Evolutionary conservation across 2,329 filamentous ascomycete species (phyloP).

Genomic region (Didymella exigua): DNA sequence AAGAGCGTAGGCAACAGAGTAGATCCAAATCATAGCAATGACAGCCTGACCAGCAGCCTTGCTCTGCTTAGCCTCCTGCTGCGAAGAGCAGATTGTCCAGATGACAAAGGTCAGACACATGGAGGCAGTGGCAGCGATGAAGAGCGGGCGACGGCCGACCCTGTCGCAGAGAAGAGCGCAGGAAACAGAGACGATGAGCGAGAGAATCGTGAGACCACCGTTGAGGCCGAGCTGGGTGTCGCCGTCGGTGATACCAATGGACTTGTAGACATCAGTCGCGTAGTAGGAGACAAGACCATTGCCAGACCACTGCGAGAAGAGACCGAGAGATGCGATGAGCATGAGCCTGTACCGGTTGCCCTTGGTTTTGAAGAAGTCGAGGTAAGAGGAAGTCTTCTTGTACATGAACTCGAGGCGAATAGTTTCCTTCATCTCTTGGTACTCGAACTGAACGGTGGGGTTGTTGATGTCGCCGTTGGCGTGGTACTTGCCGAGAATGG

Average conservation of each 20-base stretch:
- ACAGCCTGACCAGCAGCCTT: constrained; percentile 53
- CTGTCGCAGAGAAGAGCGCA: constrained; percentile 63
- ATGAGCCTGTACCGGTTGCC: constrained; percentile 69
- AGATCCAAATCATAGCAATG: constrained; percentile 59
- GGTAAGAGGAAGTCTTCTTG: constrained; percentile 58
- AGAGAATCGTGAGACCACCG: constrained; percentile 64
- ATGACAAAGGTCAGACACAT: constrained; percentile 45
- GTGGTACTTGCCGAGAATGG: constrained; percentile 67
- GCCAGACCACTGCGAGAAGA: constrained; percentile 72
- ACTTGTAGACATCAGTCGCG: constrained; percentile 65
- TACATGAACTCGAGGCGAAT: constrained; percentile 62
- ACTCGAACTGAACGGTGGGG: constrained; percentile 68
- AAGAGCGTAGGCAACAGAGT: constrained; percentile 59
- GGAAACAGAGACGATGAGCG: constrained; percentile 62
- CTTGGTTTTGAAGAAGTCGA: constrained; percentile 66
- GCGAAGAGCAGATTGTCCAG: constrained; percentile 52
- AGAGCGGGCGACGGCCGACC: constrained; percentile 59
- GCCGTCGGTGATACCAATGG: constrained; percentile 62
- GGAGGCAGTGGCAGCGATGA: constrained; percentile 52
- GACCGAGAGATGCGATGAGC: constrained; percentile 66
- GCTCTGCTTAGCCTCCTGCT: constrained; percentile 55
- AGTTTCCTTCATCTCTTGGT: constrained; percentile 69
- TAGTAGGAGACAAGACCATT: constrained; percentile 73
- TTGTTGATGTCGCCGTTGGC: constrained; percentile 65
- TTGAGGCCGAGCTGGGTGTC: constrained; percentile 51